Base-by-base conservation (phyloP, 1,284 basidiomycete genomes). In the Somion occarium region DNA sequence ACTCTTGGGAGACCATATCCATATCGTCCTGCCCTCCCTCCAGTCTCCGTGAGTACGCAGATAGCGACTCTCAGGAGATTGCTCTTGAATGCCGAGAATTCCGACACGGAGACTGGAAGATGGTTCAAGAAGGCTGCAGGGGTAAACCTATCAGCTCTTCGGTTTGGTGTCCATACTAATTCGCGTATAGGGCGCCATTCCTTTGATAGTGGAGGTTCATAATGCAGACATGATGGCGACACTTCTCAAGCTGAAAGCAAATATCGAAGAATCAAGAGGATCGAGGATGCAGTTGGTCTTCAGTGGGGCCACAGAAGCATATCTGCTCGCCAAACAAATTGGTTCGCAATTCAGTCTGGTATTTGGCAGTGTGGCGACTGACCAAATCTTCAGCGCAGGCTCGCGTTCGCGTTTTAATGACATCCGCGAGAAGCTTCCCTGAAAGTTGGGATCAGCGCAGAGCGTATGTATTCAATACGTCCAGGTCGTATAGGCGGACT, bases 211-310 rank as follows among this genome's bases (percentile, higher is more conserved):
- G 11, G 74, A 83, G 9, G 85, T 86, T 1, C 69, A 83, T 56
- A 84, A 73, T 56, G 86, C 86, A 0, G 88, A 93, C 61, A 73
- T 82, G 53, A 91, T 93, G 73, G 85, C 85, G 0, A 79, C 82
- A 3, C 68, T 97, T 15, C 67, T 96, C 39, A 72, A 80, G 30
- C 69, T 95, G 49, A 91, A 92, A 70, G 71, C 73, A 13, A 82
- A 91, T 51, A 77, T 90, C 20, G 88, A 91, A 52, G 72, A 75
- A 39, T 72, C 70, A 27, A 76, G 78, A 3, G 78, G 80, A 0
- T 76, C 78, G n/a, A 67, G 69, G 11, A 77, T 86, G 69, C 73
- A 74, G 44, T 73, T 88, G 73, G 79, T 86, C 1, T 83, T 93
- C 60, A 71, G 79, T 26, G 89, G 90, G 4, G 92, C 82, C 0